Evolutionary conservation across 2,329 filamentous ascomycete species (phyloP).

Genomic region (Corinectria fuckeliana): DNA sequence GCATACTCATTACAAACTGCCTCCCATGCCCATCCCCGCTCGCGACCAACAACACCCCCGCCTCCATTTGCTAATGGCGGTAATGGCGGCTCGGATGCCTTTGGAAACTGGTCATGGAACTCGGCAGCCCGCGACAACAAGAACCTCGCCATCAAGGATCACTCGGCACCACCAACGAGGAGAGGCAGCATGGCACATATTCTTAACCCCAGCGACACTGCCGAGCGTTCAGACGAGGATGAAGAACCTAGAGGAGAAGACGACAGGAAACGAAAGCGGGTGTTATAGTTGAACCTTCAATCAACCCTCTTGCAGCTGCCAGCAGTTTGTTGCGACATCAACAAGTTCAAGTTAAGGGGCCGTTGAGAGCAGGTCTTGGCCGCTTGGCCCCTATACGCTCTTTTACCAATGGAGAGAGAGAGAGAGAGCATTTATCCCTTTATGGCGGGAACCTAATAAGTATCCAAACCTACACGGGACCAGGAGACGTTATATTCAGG

Average conservation of each 20-base stretch:
- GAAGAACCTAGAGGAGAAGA: slow-evolving; percentile 62
- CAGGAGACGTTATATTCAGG: not conserved
- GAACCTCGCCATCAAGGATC: slow-evolving; percentile 58
- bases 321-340: not conserved
- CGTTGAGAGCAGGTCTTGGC: not conserved
- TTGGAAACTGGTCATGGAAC: slow-evolving; percentile 65
- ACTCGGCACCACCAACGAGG: slow-evolving; percentile 62
- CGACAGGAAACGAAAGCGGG: slow-evolving; percentile 67
- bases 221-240: slow-evolving; percentile 62
- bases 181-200: slow-evolving; percentile 69
- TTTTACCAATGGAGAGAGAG: not conserved
- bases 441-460: not conserved
- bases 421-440: not conserved
- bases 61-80: slow-evolving; percentile 56
- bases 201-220: slow-evolving; percentile 64
- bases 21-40: slow-evolving; percentile 53
- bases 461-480: not conserved
- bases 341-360: not conserved
- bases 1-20: slow-evolving; percentile 58
- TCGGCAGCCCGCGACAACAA: slow-evolving; percentile 57
- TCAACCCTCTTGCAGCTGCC: not conserved
- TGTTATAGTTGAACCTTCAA: slow-evolving; percentile 48
- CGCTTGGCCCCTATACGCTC: not conserved
- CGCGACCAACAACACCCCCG: slow-evolving; percentile 61
- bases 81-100: slow-evolving; percentile 48